Conservation (phyloP, 139 green algal genomes). For the Pleodorina starrii region DNA sequence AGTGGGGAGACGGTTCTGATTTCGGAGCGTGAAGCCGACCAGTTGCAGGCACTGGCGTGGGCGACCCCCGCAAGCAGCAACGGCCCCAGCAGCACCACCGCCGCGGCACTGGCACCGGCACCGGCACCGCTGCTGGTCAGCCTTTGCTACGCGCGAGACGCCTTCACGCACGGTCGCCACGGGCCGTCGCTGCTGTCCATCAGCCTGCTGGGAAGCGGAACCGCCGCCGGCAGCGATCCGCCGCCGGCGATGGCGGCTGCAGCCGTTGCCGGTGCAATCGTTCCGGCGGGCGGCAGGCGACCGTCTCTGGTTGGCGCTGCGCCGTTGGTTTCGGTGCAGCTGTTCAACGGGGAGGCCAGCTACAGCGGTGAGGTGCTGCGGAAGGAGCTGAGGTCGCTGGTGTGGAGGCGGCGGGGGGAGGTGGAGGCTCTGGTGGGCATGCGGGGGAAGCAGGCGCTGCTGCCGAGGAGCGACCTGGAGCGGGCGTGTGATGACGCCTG, state of each 20-base stretch:
- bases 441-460: conserved; percentile 39
- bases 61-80: background rate
- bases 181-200: background rate
- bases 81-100: background rate
- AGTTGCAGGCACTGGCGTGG: conserved; percentile 28
- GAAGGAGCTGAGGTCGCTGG: conserved; percentile 43
- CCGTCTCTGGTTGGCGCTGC: conserved; percentile 39
- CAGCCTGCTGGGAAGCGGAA: background rate
- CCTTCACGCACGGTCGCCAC: too few relatives aligned
- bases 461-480: conserved; percentile 61
- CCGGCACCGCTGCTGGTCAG: background rate
- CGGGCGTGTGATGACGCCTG: conserved; percentile 41
- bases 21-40: conserved; percentile 70
- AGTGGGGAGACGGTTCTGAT: conserved; percentile 58
- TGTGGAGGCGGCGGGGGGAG: conserved; percentile 18
- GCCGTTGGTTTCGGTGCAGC: too few relatives aligned
- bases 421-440: conserved; percentile 61
- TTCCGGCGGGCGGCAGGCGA: background rate
- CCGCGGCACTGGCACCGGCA: background rate
- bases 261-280: background rate
- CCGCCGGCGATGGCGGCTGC: background rate
- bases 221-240: too few relatives aligned
- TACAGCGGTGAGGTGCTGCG: conserved; percentile 37
- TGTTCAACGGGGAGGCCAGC: conserved; percentile 63
- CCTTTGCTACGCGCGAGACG: background rate